Conservation (phyloP, 2,329 filamentous ascomycete species). For the Microascus cirrosus region DNA sequence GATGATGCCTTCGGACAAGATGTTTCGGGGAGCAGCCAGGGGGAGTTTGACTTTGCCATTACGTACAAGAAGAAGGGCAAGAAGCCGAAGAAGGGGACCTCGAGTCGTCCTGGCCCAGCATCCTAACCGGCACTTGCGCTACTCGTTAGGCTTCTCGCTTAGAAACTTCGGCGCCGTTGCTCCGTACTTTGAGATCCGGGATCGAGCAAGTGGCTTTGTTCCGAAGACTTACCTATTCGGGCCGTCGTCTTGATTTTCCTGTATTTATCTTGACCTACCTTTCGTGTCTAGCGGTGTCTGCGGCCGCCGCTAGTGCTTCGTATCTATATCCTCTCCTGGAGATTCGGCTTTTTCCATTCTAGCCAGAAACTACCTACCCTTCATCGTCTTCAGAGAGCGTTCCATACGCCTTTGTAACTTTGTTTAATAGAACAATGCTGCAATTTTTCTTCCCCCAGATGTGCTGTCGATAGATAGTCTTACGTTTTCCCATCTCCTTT, state of each 20-base stretch:
- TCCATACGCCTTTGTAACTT: neutral
- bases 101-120: neutral
- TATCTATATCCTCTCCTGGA: neutral
- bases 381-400: neutral
- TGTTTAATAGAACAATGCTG: neutral
- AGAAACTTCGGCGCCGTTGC: too few species aligned
- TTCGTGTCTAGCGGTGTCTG: neutral
- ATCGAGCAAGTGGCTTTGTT: too few species aligned
- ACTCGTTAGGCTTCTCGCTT: too few species aligned
- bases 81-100: conserved; percentile 1
- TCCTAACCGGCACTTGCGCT: neutral
- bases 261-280: neutral
- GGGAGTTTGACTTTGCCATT: conserved; percentile 40
- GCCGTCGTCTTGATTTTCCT: neutral
- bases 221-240: neutral
- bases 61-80: conserved; percentile 12
- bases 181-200: too few species aligned
- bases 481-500: too few species aligned
- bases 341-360: neutral
- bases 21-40: conserved; percentile 45
- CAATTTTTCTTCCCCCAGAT: too few species aligned
- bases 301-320: neutral
- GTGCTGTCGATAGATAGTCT: too few species aligned
- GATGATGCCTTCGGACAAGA: conserved; percentile 47
- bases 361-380: neutral